Base-by-base conservation (phyloP, 2,329 filamentous ascomycete genomes). In the Pseudogymnoascus sp. region DNA sequence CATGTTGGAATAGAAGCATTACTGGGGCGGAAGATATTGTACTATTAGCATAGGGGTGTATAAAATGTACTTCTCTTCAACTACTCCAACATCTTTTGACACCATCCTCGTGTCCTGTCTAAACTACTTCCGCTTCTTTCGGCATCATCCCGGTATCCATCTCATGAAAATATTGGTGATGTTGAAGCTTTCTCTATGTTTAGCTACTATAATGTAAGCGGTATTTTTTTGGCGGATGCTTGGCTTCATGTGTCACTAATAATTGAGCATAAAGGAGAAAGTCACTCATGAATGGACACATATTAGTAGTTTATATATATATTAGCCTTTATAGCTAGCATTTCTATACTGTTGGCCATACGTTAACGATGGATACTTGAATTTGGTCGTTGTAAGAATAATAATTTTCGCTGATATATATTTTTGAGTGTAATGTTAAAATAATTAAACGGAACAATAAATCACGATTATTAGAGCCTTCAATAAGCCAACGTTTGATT, bases 11-110 rank as follows among this genome's bases (percentile, higher is more conserved):
- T 52, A 67, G 61, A 59, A 62, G 58, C 61, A 61, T 61, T 61
- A 59, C 60, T 18, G 60, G 61, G 61, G 37, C 58, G 59, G 60
- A 59, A 62, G 64, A 64, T 63, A 57, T 57, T 71, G 69, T 71
- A 70, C 65, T 63, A 67, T 69, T 68, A 70, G 60, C 66, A 67
- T 63, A 67, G 63, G 66, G 68, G 65, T 70, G 68, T 71, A 70
- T 65, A 69, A 68, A 71, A 70, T 62, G 34, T 62, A 62, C 60
- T 61, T 61, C 57, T 60, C 60, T 57, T 57, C 33, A 57, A 30
- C n/a, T 52, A 13, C 15, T 7, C 5, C 23, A n/a, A 7, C 9
- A 2, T 18, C 26, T 30, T 30, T 7, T 2, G 45, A 4, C 12
- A 41, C n/a, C 10, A 41, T 23, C 19, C 15, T n/a, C n/a, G n/a